phyloP scores from a whole-genome alignment of 768 basidiomycete species.

The Dictyophora rubrovolvata region DNA sequence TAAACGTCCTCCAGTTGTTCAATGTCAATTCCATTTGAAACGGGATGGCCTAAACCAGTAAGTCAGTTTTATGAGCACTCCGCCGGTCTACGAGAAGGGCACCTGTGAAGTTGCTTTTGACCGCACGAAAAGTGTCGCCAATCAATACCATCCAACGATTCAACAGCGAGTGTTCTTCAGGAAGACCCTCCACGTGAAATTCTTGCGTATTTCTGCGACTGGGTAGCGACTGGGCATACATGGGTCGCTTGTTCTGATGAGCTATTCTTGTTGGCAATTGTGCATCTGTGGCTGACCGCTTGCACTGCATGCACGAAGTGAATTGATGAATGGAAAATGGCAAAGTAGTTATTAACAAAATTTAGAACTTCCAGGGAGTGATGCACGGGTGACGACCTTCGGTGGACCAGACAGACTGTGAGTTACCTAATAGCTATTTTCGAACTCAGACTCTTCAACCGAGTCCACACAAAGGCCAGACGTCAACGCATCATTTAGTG shows the following conservation, averaged over 20 bases:
- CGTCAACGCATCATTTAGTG: too few relatives aligned
- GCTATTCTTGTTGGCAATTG: background rate
- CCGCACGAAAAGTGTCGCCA: conserved; percentile 3
- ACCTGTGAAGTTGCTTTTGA: background rate
- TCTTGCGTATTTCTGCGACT: background rate
- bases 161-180: conserved; percentile 4
- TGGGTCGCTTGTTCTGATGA: conserved; percentile 6
- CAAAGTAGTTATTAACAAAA: too few relatives aligned
- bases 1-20: background rate
- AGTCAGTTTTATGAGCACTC: background rate
- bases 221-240: conserved; percentile 8
- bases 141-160: conserved; percentile 3
- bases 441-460: too few relatives aligned
- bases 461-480: too few relatives aligned
- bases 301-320: background rate
- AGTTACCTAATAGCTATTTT: too few relatives aligned
- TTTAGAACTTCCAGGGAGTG: too few relatives aligned
- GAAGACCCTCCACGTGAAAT: background rate
- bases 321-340: too few relatives aligned
- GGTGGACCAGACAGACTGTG: too few relatives aligned
- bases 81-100: background rate
- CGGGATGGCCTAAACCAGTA: background rate
- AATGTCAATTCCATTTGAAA: background rate
- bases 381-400: too few relatives aligned
- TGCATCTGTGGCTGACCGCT: conserved; percentile 6